Evolutionary conservation across 129 eudicot species (phyloP), one percentile per base, ranked within the genome.

Genomic region (Lactuca saligna): DNA sequence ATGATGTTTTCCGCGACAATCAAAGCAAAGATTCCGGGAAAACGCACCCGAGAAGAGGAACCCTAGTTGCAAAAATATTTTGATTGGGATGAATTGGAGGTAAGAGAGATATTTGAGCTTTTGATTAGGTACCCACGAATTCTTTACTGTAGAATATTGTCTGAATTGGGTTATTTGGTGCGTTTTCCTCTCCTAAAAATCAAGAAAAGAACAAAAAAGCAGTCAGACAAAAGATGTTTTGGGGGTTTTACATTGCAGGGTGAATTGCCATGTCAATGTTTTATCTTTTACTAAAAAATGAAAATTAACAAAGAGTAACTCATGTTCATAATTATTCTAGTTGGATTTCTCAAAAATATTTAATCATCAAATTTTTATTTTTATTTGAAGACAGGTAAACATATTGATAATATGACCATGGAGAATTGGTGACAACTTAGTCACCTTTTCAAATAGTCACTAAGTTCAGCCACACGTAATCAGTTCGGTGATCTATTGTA

Each of bases 11-110:
- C 73, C 54, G 76, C 80, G 68, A 63, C 61, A 74, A 58, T 37
- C 6, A 34, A 65, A 34, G 73, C n/a, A 16, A 33, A 48, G 54
- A 69, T 54, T 65, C 57, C 68, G 70, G 78, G 60, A 64, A 71
- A 71, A 67, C 50, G 70, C 17, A 65, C 83, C 79, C 59, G 70
- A 16, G 61, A 75, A 37, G 65, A 29, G 68, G 13, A 66, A 49
- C 68, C 76, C 76, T 71, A 60, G 60, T 37, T 42, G 2, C 7
- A 51, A 35, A 35, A 68, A 41, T 10, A 9, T 62, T 51, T 61
- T 46, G 63, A 72, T 49, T 37, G 16, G 63, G 63, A 44, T 63
- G 50, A 65, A 39, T 61, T 74, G 72, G 55, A 54, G 49, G 78
- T 10, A 16, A 63, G 68, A 42, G 46, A 32, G 54, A 62, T 35